phyloP scores from a whole-genome alignment of 176 grass and related monocot genomes.

The Oryza longistaminata region DNA sequence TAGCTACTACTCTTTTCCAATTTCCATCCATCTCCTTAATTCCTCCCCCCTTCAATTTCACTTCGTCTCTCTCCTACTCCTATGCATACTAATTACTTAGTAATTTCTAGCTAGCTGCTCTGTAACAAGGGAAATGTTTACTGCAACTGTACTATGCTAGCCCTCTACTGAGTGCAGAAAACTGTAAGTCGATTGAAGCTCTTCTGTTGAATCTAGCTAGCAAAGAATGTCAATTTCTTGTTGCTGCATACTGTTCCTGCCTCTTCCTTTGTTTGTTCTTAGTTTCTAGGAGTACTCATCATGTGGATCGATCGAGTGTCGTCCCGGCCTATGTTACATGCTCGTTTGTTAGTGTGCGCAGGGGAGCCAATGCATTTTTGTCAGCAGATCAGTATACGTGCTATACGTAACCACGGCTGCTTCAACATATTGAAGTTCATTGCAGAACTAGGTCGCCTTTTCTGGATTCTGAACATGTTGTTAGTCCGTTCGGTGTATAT shows the following conservation, averaged over 20 bases:
- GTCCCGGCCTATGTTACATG: too few species aligned
- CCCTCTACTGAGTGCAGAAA: not conserved
- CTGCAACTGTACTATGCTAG: not conserved
- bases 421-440: not conserved
- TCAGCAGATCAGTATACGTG: not conserved
- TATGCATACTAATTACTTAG: not conserved
- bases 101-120: not conserved
- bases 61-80: not conserved
- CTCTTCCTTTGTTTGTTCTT: not conserved
- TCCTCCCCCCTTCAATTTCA: not conserved
- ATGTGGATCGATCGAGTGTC: too few species aligned
- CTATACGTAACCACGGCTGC: not conserved
- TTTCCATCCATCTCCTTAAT: rapidly evolving
- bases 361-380: too few species aligned
- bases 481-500: not conserved
- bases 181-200: not conserved
- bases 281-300: not conserved
- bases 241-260: not conserved
- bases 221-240: not conserved
- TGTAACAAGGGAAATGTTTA: not conserved
- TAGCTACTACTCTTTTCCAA: not conserved
- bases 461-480: not conserved
- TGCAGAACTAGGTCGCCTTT: not conserved
- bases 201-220: not conserved
- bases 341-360: too few species aligned